phyloP scores from a whole-genome alignment of 2,329 filamentous ascomycete species.

The Lasiodiplodia theobromae region DNA sequence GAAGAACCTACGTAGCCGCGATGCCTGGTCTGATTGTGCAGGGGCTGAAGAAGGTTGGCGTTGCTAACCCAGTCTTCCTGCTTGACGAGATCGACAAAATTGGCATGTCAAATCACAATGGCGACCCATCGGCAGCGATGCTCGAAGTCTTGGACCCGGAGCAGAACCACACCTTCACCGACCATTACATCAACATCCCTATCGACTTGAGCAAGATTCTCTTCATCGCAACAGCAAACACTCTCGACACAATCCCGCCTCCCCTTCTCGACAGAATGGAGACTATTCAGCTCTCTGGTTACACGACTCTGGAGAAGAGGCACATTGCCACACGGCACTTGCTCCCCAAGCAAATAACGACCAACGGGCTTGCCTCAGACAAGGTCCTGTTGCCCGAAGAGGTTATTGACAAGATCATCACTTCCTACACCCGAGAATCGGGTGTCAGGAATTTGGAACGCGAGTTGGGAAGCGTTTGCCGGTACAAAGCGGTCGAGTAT shows the following conservation, averaged over 20 bases:
- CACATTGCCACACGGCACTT: conserved; percentile 93
- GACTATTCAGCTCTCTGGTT: conserved; percentile 89
- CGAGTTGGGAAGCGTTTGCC: conserved; percentile 92
- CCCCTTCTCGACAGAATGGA: conserved; percentile 97
- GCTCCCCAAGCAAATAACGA: conserved; percentile 93
- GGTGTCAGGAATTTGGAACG: conserved; percentile 96
- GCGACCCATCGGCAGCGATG: conserved; percentile 96
- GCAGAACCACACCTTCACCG: conserved; percentile 92
- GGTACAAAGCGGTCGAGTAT: conserved; percentile 93
- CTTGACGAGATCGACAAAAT: conserved; percentile 99
- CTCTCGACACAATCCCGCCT: conserved; percentile 91
- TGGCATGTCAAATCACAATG: conserved; percentile 87
- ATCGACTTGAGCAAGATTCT: conserved; percentile 96
- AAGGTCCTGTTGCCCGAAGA: conserved; percentile 81
- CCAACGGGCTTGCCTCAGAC: conserved; percentile 80
- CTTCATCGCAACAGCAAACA: conserved; percentile 97
- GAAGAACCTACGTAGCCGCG: conserved; percentile 96
- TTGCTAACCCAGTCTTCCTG: conserved; percentile 92
- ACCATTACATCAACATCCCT: conserved; percentile 95
- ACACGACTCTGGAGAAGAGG: conserved; percentile 95
- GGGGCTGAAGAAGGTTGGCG: conserved; percentile 92
- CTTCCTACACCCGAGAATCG: conserved; percentile 93
- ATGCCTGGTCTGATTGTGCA: conserved; percentile 97
- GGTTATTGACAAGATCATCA: conserved; percentile 93
- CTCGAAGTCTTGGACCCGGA: conserved; percentile 96